These are phyloP conservation scores for Amylocystis lapponica DNA, from an alignment of 768 basidiomycete species.

Conservation along the genomic window DNA sequence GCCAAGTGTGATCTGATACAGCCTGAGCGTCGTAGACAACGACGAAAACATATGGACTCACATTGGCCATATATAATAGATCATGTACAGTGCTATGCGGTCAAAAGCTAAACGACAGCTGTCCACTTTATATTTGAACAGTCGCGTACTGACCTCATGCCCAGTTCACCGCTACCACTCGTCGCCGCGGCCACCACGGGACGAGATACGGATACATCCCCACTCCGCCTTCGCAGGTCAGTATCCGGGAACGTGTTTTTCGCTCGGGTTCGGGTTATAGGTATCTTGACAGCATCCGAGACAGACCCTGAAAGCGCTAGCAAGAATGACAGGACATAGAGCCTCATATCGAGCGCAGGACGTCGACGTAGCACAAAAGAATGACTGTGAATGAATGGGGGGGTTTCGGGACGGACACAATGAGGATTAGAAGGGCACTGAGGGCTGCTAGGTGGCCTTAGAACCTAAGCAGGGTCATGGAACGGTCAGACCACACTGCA, in stretches of 20 bases:
- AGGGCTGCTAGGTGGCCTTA: no score
- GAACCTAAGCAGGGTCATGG: no score
- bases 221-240: conserved; percentile 32
- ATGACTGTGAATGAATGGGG: neutral
- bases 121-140: neutral
- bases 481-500: no score
- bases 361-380: neutral
- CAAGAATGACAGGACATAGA: conserved; percentile 29
- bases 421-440: no score
- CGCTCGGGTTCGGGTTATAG: conserved; percentile 38
- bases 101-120: neutral
- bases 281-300: conserved; percentile 37
- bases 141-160: conserved; percentile 24
- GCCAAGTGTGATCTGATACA: conserved; percentile 59
- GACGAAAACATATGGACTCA: conserved; percentile 30
- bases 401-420: no score
- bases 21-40: conserved; percentile 4
- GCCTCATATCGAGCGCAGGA: conserved; percentile 34
- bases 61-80: conserved; percentile 74
- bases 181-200: conserved; percentile 25
- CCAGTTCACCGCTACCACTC: conserved; percentile 28
- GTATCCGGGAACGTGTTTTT: conserved; percentile 11
- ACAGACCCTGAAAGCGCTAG: conserved; percentile 31
- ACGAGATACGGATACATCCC: conserved; percentile 17
- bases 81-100: conserved; percentile 60